Evolutionary conservation across 1,284 basidiomycete species (phyloP), one percentile per base, ranked within the genome.

Genomic region (Papiliotrema fonsecae): DNA sequence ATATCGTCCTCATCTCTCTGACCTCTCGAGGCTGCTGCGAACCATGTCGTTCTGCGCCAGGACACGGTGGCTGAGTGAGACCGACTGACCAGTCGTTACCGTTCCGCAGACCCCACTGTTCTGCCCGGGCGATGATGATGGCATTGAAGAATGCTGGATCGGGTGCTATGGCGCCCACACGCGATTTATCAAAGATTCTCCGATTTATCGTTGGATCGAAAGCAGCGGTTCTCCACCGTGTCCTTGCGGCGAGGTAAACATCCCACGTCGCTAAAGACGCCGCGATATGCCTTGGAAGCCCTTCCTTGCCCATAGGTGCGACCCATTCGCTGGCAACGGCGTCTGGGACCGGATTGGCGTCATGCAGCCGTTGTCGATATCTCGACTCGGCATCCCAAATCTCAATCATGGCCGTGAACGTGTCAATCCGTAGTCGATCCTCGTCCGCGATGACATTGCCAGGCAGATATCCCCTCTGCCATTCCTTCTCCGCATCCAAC

Each of bases 91-190:
- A 39, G 16, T 40, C 41, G 43, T 46, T n/a, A 16, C 24, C 26
- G 7, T 39, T 19, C 10, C 28, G 22, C 14, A 60, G 46, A 26
- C 46, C 49, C 53, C 55, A 60, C 26, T 53, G 36, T 11, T 21
- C 47, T 32, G 48, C 50, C 40, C 51, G 49, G 10, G 55, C 58
- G 1, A 38, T 28, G 19, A 60, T 54, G 14, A 60, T 42, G 0
- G 53, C 47, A 13, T 56, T 36, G 45, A 60, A 62, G 45, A 58
- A 64, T 3, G 42, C 42, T 24, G 51, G 47, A 24, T 56, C 52
- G 11, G 51, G 52, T 24, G 36, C 32, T 19, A 37, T 31, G 31
- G 22, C n/a, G 6, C 27, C 42, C 32, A 39, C 50, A 26, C 44
- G 35, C 49, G 6, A 46, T 43, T 16, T 27, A n/a, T n/a, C n/a